A percentile compares a stretch with the other conserved stretches of the same genome.
These are phyloP conservation scores for Candida sanyaensis DNA, from an alignment of 1,139 yeast species.

Conservation along the genomic window DNA sequence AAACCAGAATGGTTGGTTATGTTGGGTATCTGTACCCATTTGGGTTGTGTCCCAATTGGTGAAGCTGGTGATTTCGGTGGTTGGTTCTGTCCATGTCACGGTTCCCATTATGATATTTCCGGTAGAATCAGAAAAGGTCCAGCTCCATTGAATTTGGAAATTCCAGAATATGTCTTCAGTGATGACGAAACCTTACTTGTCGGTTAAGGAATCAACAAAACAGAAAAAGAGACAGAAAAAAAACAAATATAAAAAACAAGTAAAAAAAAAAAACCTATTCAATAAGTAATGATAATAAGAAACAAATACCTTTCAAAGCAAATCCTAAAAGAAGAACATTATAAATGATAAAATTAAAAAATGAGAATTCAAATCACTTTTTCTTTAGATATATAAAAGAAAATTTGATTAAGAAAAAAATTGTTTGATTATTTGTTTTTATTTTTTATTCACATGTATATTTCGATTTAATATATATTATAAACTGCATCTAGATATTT, in stretches of 20 bases:
- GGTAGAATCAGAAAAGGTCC: conserved; percentile 99
- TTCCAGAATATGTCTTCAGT: conserved; percentile 86
- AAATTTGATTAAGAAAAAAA: neutral
- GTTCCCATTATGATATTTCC: conserved; percentile 99
- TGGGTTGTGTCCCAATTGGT: conserved; percentile 99
- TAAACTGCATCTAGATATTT: conserved; percentile 14
- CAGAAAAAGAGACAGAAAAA: conserved; percentile 13
- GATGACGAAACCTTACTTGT: conserved; percentile 79
- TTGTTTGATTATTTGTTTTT: neutral
- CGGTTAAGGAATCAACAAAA: conserved; percentile 32
- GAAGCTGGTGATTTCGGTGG: conserved; percentile 99
- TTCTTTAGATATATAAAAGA: neutral
- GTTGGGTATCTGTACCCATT: conserved; percentile 99
- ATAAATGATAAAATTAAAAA: neutral
- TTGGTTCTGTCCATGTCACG: conserved; percentile 99
- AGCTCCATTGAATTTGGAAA: conserved; percentile 98
- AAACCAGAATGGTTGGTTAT: conserved; percentile 98
- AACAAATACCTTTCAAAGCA: neutral
- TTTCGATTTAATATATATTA: conserved; percentile 12
- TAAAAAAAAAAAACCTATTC: neutral
- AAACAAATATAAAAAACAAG: neutral
- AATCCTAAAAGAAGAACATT: neutral
- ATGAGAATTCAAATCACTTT: neutral
- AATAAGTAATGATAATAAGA: conserved; percentile 3
- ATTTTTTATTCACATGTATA: conserved; percentile 9